Conservation (phyloP, 495 filamentous ascomycete genomes). For the Xylaria bambusicola region DNA sequence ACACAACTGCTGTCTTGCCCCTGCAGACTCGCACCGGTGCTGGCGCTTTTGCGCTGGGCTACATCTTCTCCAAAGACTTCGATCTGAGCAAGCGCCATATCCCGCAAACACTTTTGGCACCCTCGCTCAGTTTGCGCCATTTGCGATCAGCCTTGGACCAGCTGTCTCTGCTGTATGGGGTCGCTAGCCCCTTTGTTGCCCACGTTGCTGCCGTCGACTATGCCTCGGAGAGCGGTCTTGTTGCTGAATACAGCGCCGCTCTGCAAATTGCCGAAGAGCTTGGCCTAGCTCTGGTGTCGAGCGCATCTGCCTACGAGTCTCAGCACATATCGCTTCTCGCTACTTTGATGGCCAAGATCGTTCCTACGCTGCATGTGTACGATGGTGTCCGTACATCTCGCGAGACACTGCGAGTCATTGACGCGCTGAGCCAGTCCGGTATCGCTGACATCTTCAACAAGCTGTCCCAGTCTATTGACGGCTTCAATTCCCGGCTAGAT, state of each 20-base stretch:
- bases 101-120: constrained; percentile 85
- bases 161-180: constrained; percentile 81
- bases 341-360: constrained; percentile 73
- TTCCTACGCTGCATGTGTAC: constrained; percentile 89
- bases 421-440: constrained; percentile 73
- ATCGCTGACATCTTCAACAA: constrained; percentile 71
- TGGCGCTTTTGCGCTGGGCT: constrained; percentile 88
- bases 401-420: constrained; percentile 83
- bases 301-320: constrained; percentile 80
- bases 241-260: constrained; percentile 83
- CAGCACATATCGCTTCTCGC: constrained; percentile 95
- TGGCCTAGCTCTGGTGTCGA: constrained; percentile 81
- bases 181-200: constrained; percentile 88
- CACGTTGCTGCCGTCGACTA: constrained; percentile 96
- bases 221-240: constrained; percentile 64
- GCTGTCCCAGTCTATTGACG: constrained; percentile 59
- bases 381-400: constrained; percentile 85
- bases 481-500: constrained; percentile 70
- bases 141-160: constrained; percentile 87
- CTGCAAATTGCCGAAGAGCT: constrained; percentile 87
- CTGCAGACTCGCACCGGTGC: constrained; percentile 89
- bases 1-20: constrained; percentile 70
- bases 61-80: constrained; percentile 95
- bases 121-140: constrained; percentile 75
- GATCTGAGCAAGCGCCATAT: constrained; percentile 87